These are phyloP conservation scores for Chiua virens DNA, from an alignment of 768 basidiomycete genomes.

Conservation along the genomic window DNA sequence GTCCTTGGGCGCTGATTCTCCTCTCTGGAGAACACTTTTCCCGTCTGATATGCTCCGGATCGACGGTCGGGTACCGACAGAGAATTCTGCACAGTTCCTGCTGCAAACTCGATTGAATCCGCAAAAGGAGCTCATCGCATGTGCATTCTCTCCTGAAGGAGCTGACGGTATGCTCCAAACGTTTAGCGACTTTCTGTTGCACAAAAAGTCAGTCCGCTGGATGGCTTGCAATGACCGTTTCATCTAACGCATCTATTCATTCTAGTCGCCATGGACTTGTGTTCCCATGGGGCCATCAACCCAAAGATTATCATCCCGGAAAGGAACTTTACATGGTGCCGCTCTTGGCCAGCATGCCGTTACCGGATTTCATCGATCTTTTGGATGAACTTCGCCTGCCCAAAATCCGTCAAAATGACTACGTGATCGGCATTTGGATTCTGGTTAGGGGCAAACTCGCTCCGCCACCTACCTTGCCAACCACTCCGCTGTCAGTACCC, in stretches of 20 bases:
- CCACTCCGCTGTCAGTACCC: conserved; percentile 5
- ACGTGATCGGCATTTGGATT: conserved; percentile 84
- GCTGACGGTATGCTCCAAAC: conserved; percentile 53
- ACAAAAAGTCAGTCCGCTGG: conserved; percentile 59
- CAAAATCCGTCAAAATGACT: conserved; percentile 57
- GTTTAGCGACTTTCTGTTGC: conserved; percentile 64
- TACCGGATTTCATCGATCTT: conserved; percentile 86
- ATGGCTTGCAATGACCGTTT: conserved; percentile 8
- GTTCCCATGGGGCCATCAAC: conserved; percentile 80
- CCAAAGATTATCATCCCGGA: conserved; percentile 73
- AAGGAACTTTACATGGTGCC: conserved; percentile 89
- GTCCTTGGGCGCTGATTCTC: conserved; percentile 51
- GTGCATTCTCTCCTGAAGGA: conserved; percentile 62
- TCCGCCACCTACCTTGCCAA: conserved; percentile 36
- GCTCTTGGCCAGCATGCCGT: conserved; percentile 56
- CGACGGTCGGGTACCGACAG: conserved; percentile 80
- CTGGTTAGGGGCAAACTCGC: conserved; percentile 76
- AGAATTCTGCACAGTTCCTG: conserved; percentile 76
- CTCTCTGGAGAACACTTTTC: conserved; percentile 76
- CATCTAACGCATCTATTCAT: conserved; percentile 7
- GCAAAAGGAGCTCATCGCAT: conserved; percentile 76
- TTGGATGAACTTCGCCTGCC: conserved; percentile 75
- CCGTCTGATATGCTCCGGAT: conserved; percentile 69
- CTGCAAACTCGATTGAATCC: conserved; percentile 75
- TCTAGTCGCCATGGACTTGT: conserved; percentile 81